Percentiles rank a stretch among this genome's conserved stretches.
These are phyloP conservation scores for Fusarium sp. DNA, from an alignment of 2,329 filamentous ascomycete genomes.

Conservation along the genomic window DNA sequence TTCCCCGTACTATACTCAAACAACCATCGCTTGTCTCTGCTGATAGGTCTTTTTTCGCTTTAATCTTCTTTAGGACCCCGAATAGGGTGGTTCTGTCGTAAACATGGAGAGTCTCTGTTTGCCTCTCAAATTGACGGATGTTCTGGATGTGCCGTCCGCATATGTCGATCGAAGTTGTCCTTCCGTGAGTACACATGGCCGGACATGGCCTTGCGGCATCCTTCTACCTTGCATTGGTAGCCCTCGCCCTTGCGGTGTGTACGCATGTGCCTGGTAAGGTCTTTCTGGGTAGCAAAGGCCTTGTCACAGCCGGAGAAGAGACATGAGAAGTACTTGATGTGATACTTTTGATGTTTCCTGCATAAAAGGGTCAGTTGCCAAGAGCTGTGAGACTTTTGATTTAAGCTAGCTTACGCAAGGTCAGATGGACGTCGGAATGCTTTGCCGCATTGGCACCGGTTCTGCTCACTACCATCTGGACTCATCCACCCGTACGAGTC, in stretches of 20 bases:
- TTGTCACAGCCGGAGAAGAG: constrained; percentile 40
- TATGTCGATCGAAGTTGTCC: constrained; percentile 44
- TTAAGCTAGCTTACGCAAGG: constrained; percentile 39
- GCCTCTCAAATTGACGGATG: constrained; percentile 39
- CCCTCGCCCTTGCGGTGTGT: constrained; percentile 43
- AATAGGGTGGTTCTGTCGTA: constrained; percentile 27
- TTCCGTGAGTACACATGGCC: constrained; percentile 44
- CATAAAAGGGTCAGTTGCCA: constrained; percentile 9
- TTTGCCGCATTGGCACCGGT: constrained; percentile 41
- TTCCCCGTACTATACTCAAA: constrained; percentile 18
- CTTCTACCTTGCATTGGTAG: constrained; percentile 41
- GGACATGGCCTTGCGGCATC: constrained; percentile 42
- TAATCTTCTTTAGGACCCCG: constrained; percentile 4
- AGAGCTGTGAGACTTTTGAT: not conserved
- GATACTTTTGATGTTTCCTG: constrained; percentile 44
- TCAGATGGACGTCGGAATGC: constrained; percentile 42
- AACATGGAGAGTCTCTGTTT: constrained; percentile 32
- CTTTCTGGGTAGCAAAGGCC: constrained; percentile 43
- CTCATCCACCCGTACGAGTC: constrained; percentile 31
- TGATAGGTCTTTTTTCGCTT: constrained; percentile 16
- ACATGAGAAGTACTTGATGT: constrained; percentile 44
- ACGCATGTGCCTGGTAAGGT: constrained; percentile 40
- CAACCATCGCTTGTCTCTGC: constrained; percentile 21
- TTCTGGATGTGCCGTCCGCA: constrained; percentile 42
- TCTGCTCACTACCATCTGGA: constrained; percentile 26